phyloP scores from a whole-genome alignment of 371 early-diverging fungal genomes.

The Neoconidiobolus thromboides region DNA sequence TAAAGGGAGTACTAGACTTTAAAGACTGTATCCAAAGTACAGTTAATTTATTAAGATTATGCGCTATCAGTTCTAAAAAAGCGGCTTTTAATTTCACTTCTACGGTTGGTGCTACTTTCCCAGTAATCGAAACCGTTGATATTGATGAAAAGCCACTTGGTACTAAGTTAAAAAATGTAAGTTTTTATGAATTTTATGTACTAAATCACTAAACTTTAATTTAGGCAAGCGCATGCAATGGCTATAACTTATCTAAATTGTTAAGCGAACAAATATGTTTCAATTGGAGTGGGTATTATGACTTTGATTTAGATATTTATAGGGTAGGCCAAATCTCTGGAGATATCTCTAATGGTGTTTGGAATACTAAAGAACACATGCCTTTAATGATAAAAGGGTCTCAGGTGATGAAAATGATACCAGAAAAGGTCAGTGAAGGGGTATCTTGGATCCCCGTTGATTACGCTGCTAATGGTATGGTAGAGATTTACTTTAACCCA shows the following conservation, averaged over 20 bases:
- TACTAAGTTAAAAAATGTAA: slow-evolving; percentile 11
- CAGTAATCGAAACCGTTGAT: not conserved
- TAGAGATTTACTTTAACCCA: not conserved
- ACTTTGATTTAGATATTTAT: slow-evolving; percentile 16
- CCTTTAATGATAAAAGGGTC: slow-evolving; percentile 9
- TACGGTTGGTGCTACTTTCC: slow-evolving; percentile 5
- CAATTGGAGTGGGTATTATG: slow-evolving; percentile 14
- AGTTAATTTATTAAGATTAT: not conserved
- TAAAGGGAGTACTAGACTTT: not conserved
- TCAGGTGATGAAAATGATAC: not conserved
- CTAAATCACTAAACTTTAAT: slow-evolving; percentile 5
- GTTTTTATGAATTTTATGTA: no score
- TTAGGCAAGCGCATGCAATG: slow-evolving; percentile 12
- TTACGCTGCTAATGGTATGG: not conserved
- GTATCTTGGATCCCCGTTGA: slow-evolving; percentile 7
- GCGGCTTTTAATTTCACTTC: slow-evolving; percentile 6
- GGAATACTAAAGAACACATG: slow-evolving; percentile 21
- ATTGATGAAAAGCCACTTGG: slow-evolving; percentile 14
- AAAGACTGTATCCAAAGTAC: not conserved
- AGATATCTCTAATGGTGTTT: slow-evolving; percentile 16
- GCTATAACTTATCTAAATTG: slow-evolving; percentile 22
- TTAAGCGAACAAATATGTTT: slow-evolving; percentile 17
- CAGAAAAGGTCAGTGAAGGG: not conserved
- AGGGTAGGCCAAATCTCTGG: slow-evolving; percentile 23
- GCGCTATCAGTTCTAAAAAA: not conserved